A percentile compares a stretch with the other conserved stretches of the same genome.
Conservation (phyloP, 2,329 filamentous ascomycete species). For the Monilinia fructicola region DNA sequence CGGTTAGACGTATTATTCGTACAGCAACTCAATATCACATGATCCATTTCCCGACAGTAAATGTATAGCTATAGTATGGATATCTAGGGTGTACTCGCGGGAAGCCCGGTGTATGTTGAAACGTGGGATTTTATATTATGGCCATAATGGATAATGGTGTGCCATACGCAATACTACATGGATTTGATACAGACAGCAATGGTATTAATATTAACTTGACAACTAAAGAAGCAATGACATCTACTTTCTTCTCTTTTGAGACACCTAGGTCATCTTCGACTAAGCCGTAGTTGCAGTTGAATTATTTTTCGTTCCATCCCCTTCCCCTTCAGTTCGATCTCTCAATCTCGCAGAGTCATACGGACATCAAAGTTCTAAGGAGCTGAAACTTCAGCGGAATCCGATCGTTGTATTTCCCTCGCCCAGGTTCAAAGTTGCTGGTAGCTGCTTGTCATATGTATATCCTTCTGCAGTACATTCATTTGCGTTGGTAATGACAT, state of each 20-base stretch:
- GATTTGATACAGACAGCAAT: too few species aligned
- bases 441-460: slow-evolving; percentile 11
- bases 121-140: too few species aligned
- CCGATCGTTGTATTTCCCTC: slow-evolving; percentile 5
- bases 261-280: neutral
- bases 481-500: neutral
- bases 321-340: neutral
- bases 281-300: neutral
- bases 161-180: too few species aligned
- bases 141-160: too few species aligned
- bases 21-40: too few species aligned
- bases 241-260: neutral
- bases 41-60: too few species aligned
- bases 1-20: too few species aligned
- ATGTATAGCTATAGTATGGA: too few species aligned
- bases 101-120: too few species aligned
- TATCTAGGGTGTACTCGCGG: too few species aligned
- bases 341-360: neutral
- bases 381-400: neutral
- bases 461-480: slow-evolving; percentile 2
- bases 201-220: too few species aligned
- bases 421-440: neutral
- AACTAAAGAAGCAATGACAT: too few species aligned
- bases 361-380: neutral
- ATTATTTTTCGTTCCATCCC: neutral